Evolutionary conservation across 495 filamentous ascomycete genomes (phyloP).

Genomic region (Xylaria nigripes): DNA sequence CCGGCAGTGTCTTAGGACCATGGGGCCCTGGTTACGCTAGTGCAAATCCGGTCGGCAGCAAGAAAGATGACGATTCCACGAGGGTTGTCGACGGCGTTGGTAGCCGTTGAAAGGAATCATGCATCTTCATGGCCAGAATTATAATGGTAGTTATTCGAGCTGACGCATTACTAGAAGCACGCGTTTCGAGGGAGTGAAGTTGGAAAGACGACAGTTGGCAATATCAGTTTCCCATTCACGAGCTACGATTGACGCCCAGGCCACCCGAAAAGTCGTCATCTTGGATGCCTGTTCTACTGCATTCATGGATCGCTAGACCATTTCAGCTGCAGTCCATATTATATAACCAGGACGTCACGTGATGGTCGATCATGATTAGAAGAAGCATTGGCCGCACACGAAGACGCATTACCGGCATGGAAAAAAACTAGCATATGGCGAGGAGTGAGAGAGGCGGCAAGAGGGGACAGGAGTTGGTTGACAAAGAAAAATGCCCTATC

Average conservation of each 20-base stretch:
- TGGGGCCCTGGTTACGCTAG: slow-evolving; percentile 34
- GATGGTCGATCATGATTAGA: slow-evolving; percentile 4
- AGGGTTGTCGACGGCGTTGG: slow-evolving; percentile 23
- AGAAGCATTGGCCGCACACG: slow-evolving; percentile 4
- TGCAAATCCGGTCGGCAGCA: slow-evolving; percentile 24
- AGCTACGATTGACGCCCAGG: slow-evolving; percentile 6
- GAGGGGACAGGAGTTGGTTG: slow-evolving; percentile 13
- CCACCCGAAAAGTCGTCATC: background rate
- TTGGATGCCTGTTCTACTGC: slow-evolving; percentile 3
- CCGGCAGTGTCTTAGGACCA: slow-evolving; percentile 24
- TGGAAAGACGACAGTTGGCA: slow-evolving; percentile 1
- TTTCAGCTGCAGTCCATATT: background rate
- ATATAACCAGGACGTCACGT: slow-evolving; percentile 3
- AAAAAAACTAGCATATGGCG: slow-evolving; percentile 13
- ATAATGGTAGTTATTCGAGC: background rate
- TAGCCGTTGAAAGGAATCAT: slow-evolving; percentile 17
- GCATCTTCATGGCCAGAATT: background rate
- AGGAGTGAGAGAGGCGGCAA: background rate
- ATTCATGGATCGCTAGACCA: slow-evolving; percentile 3
- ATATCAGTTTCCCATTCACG: background rate
- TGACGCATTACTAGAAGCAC: background rate
- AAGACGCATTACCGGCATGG: slow-evolving; percentile 14
- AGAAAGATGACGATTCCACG: slow-evolving; percentile 22
- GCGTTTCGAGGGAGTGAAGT: background rate
- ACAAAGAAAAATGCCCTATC: slow-evolving; percentile 4